These are phyloP conservation scores for Caryopteris hybrid DNA, from an alignment of 305 asterid genomes.

Conservation along the genomic window DNA sequence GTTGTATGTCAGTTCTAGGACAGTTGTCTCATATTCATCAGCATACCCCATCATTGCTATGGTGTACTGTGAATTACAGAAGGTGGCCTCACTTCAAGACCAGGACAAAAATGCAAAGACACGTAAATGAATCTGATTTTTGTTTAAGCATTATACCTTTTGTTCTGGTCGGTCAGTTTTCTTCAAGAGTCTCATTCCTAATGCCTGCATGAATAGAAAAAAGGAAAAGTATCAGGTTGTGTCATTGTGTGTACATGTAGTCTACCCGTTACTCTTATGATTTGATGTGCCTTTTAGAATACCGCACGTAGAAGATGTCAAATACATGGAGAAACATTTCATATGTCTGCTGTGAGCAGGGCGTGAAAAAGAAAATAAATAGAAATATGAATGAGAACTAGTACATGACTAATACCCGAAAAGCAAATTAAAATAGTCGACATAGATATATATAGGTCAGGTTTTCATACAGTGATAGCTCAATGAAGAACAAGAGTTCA, in stretches of 20 bases:
- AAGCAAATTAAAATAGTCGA: not conserved
- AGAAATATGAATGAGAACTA: not conserved
- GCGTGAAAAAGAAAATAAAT: not conserved
- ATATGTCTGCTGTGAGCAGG: not conserved
- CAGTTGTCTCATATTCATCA: constrained; percentile 76
- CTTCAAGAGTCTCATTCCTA: constrained; percentile 78
- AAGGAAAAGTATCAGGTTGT: constrained; percentile 2
- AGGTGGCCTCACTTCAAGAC: not conserved
- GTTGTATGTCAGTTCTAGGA: constrained; percentile 88
- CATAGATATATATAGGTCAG: not conserved
- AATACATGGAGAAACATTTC: not conserved
- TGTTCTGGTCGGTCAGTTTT: constrained; percentile 85
- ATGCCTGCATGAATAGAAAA: constrained; percentile 46
- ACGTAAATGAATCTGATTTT: not conserved
- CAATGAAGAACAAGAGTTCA: constrained; percentile 16
- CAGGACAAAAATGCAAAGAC: not conserved
- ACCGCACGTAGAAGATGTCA: not conserved
- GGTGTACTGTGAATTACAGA: constrained; percentile 55
- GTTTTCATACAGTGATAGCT: not conserved
- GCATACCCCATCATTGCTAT: constrained; percentile 94
- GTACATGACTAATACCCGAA: not conserved
- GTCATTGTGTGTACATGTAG: not conserved
- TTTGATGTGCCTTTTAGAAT: not conserved
- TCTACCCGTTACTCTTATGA: not conserved
- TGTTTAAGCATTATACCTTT: constrained; percentile 42